A percentile compares a stretch with the other conserved stretches of the same genome.
These are phyloP conservation scores for Dentipellis sp. DNA, from an alignment of 768 basidiomycete genomes.

Conservation along the genomic window DNA sequence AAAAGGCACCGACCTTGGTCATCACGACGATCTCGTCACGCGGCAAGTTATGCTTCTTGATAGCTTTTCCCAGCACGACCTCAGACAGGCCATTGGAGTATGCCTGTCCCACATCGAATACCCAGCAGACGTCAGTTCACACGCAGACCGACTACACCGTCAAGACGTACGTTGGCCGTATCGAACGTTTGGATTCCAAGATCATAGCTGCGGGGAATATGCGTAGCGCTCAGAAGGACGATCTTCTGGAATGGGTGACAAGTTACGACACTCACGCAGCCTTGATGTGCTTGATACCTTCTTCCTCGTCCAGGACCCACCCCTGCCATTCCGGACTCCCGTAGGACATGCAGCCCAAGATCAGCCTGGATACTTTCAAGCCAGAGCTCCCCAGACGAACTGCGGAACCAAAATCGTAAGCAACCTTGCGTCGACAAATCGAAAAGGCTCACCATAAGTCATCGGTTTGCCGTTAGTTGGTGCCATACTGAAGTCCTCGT, in stretches of 20 bases:
- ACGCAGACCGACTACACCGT: too few species aligned
- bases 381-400: neutral
- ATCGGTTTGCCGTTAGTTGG: neutral
- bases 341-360: neutral
- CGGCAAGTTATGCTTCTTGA: slow-evolving; percentile 32
- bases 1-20: slow-evolving; percentile 30
- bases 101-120: slow-evolving; percentile 5
- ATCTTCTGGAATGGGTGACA: neutral
- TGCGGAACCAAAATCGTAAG: neutral
- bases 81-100: slow-evolving; percentile 34
- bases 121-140: neutral
- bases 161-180: slow-evolving; percentile 19
- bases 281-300: neutral
- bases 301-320: neutral
- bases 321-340: neutral
- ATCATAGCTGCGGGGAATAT: slow-evolving; percentile 20
- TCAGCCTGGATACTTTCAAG: neutral
- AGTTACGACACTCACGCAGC: neutral
- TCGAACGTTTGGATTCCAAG: slow-evolving; percentile 29
- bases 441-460: neutral
- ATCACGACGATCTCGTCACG: slow-evolving; percentile 45
- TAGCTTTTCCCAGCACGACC: slow-evolving; percentile 34
- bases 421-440: too few species aligned
- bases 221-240: neutral
- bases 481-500: too few species aligned